phyloP scores from a whole-genome alignment of 129 eudicot genomes.

The Deinandra increscens region DNA sequence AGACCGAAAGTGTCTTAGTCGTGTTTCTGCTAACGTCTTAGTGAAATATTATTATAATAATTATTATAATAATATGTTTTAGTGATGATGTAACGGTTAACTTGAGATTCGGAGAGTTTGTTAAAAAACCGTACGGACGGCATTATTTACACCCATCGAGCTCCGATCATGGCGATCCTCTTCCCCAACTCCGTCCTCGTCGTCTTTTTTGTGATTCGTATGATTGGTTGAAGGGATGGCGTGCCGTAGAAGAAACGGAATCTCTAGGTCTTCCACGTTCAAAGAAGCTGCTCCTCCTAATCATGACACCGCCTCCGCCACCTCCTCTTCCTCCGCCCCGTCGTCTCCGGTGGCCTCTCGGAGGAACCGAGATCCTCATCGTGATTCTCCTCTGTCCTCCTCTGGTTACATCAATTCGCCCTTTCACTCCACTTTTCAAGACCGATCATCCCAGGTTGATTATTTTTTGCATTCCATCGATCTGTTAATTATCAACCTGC shows the following conservation, averaged over 20 bases:
- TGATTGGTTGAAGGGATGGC: constrained; percentile 19
- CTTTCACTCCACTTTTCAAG: neutral
- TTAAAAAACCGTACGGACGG: constrained; percentile 18
- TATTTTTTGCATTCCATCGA: neutral
- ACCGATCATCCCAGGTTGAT: constrained; percentile 35
- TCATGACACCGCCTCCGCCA: neutral
- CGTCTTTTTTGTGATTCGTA: too few species aligned
- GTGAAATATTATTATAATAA: too few species aligned
- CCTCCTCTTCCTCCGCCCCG: constrained; percentile 29
- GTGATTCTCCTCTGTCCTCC: constrained; percentile 23
- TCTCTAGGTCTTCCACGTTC: constrained; percentile 29
- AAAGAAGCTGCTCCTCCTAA: constrained; percentile 21
- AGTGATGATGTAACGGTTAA: neutral
- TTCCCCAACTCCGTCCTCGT: too few species aligned
- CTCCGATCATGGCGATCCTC: constrained; percentile 3
- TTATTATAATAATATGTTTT: too few species aligned
- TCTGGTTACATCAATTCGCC: constrained; percentile 11
- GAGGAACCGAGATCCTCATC: constrained; percentile 8
- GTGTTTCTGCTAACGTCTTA: too few species aligned
- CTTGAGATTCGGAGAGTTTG: constrained; percentile 23
- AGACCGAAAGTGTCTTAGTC: too few species aligned
- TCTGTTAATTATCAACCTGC: neutral
- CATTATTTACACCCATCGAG: neutral
- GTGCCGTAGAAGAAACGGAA: constrained; percentile 27
- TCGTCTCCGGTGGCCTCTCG: constrained; percentile 20